These are phyloP conservation scores for Pinus taeda DNA, from an alignment of 75 land plant species.

Conservation along the genomic window DNA sequence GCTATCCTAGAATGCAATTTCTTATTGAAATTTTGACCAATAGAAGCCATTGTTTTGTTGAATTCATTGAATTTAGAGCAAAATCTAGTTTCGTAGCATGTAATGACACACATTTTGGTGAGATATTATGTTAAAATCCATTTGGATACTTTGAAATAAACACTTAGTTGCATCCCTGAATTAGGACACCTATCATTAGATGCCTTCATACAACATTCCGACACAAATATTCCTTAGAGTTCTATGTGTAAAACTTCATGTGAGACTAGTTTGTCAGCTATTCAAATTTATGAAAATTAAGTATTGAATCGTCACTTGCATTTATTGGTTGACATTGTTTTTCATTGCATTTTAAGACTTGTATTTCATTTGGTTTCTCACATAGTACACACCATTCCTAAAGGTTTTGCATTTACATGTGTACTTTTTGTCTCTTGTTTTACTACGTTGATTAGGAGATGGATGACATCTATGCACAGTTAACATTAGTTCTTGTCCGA, in stretches of 20 bases:
- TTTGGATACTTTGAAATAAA: not conserved
- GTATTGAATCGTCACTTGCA: not conserved
- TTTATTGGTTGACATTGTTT: not conserved
- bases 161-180: constrained; percentile 19
- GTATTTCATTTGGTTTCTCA: constrained; percentile 1
- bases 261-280: constrained; percentile 4
- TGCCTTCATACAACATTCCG: constrained; percentile 21
- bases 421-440: not conserved
- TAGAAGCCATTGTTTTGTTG: not conserved
- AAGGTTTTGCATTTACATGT: not conserved
- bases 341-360: not conserved
- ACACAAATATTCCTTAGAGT: constrained; percentile 32
- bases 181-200: not conserved
- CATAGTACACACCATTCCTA: not conserved
- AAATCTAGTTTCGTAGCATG: not conserved
- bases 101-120: not conserved
- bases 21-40: not conserved
- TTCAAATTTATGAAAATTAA: not conserved
- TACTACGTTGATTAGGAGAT: constrained; percentile 42
- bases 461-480: constrained; percentile 45
- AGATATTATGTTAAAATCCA: not conserved
- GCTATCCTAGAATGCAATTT: not conserved
- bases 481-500: constrained; percentile 25
- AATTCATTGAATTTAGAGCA: too few relatives aligned
- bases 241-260: constrained; percentile 21